A percentile compares a stretch with the other conserved stretches of the same genome.
phyloP scores from a whole-genome alignment of 225 moss, liverwort and hornwort species.

The Sphagnum tenellum region DNA sequence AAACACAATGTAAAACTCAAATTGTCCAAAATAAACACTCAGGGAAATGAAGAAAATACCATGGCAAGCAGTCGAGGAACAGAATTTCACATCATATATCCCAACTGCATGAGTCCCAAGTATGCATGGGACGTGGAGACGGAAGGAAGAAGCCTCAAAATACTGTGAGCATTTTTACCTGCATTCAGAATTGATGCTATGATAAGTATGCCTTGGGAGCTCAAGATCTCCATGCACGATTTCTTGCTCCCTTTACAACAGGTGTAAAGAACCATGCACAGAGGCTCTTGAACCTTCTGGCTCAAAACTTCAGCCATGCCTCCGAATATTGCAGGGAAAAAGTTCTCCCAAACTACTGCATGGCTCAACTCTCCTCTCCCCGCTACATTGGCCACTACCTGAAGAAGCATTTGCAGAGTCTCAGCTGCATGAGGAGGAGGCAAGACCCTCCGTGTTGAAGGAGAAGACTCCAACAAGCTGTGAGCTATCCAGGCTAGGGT shows the following conservation, averaged over 20 bases:
- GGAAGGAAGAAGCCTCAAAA: too few relatives aligned
- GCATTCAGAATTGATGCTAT: conserved; percentile 39
- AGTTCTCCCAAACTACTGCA: conserved; percentile 40
- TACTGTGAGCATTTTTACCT: conserved; percentile 12
- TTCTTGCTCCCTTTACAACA: conserved; percentile 42
- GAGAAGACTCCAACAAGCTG: conserved; percentile 1
- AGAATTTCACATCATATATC: too few relatives aligned
- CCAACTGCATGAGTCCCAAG: too few relatives aligned
- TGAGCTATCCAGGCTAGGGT: conserved; percentile 20
- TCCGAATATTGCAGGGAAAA: conserved; percentile 41
- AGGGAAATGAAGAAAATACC: too few relatives aligned
- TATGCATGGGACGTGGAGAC: too few relatives aligned
- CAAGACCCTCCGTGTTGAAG: not conserved
- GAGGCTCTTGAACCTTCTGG: conserved; percentile 31
- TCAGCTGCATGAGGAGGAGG: conserved; percentile 8
- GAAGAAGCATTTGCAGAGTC: conserved; percentile 53
- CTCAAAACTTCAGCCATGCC: conserved; percentile 27
- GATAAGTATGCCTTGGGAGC: conserved; percentile 39
- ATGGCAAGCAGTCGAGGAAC: too few relatives aligned
- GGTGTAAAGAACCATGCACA: conserved; percentile 70
- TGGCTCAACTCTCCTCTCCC: conserved; percentile 55
- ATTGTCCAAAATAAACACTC: too few relatives aligned
- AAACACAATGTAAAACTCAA: too few relatives aligned
- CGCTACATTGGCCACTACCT: conserved; percentile 71
- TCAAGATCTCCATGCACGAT: conserved; percentile 44